phyloP scores from a whole-genome alignment of 441 rosid genomes.

The Cnidoscolus chayamansa region DNA sequence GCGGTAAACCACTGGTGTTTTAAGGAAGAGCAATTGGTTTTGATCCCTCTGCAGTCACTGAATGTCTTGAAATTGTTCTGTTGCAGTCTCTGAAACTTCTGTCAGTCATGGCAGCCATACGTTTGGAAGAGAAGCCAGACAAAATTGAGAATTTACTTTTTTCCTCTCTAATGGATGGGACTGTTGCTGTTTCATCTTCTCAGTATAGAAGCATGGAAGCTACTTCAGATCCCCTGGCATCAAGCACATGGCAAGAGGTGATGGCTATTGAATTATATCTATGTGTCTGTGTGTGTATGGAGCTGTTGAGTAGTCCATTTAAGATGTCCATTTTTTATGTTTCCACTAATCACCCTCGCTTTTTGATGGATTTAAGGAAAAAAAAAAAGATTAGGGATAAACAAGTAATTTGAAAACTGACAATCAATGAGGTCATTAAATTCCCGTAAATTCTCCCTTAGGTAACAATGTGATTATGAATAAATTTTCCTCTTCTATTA shows the following conservation, averaged over 20 bases:
- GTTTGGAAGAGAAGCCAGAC: constrained; percentile 70
- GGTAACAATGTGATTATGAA: too few species aligned
- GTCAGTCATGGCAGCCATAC: constrained; percentile 66
- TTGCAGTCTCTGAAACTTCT: constrained; percentile 63
- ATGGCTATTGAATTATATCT: neutral
- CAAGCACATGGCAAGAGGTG: constrained; percentile 84
- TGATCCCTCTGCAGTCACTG: constrained; percentile 15
- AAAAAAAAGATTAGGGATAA: too few species aligned
- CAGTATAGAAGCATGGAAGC: constrained; percentile 42
- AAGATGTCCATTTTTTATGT: too few species aligned
- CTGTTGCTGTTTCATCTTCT: constrained; percentile 40
- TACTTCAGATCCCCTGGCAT: constrained; percentile 57
- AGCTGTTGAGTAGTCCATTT: too few species aligned
- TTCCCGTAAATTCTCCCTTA: too few species aligned
- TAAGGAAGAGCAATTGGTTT: constrained; percentile 2
- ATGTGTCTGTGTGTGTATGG: too few species aligned
- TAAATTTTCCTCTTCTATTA: too few species aligned
- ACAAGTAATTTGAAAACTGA: too few species aligned
- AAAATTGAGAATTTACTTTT: constrained; percentile 52
- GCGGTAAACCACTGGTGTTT: constrained; percentile 44
- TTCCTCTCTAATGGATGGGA: constrained; percentile 56
- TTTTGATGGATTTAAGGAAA: too few species aligned
- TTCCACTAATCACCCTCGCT: too few species aligned
- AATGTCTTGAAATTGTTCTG: constrained; percentile 20
- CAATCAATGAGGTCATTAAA: too few species aligned